Evolutionary conservation across 176 grass and related monocot species (phyloP), one percentile per base, ranked within the genome.

Genomic region (Canna indica): DNA sequence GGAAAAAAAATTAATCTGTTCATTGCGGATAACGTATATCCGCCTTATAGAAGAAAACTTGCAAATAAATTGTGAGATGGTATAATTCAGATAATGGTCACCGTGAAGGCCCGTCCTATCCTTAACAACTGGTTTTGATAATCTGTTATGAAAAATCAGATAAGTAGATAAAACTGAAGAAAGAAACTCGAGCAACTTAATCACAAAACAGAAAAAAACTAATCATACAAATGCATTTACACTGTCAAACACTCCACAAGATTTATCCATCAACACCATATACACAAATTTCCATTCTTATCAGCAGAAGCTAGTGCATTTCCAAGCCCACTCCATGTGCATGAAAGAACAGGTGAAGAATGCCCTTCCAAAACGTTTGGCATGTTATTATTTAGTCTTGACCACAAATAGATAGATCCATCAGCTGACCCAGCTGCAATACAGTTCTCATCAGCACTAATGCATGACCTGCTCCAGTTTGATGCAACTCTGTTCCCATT

Each of bases 381-480:
- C 25, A 47, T 48, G 1, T 60, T 87, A 32, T 87, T 71, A 67
- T 76, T 88, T 22, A 79, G 20, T 69, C 76, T 93, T 8, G 94
- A 88, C 89, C 89, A 99, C 60, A 99, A 69, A 73, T 93, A 86
- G 59, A 99, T 78, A 52, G 77, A 87, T 45, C 94, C 94, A 80
- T 93, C 90, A 62, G 84, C 82, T 20, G 90, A 79, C 31, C 94
- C 94, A 78, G 90, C 77, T 8, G 78, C 84, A 41, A 99, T 76
- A 31, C 47, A 90, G 33, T 85, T 93, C 48, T 89, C 94, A 68
- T 99, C 94, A 59, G 86, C 76, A 64, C 94, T 93, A 18, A 99
- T 93, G 75, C 86, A 99, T 28, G 90, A 76, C 48, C 83, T 83
- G 68, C 89, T 80, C 78, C 86, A 93, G 70, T 82, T 85, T 28